Evolutionary conservation across 768 basidiomycete genomes (phyloP).

Genomic region (Megacollybia marginata): DNA sequence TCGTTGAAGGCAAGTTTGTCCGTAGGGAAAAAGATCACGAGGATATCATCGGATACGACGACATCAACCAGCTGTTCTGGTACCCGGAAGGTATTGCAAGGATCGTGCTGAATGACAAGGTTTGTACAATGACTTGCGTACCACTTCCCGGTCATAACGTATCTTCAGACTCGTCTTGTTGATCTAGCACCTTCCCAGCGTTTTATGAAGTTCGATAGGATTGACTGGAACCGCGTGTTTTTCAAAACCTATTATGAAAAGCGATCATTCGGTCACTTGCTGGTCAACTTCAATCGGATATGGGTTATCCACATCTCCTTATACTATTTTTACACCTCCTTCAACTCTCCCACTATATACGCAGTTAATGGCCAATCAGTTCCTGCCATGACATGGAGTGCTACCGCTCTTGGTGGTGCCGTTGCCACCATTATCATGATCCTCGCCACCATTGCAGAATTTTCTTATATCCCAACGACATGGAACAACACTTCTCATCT

Average conservation of each 20-base stretch:
- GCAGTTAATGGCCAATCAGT: slow-evolving; percentile 47
- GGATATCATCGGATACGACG: slow-evolving; percentile 95
- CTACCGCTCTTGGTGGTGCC: slow-evolving; percentile 89
- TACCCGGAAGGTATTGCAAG: slow-evolving; percentile 97
- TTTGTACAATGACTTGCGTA: slow-evolving; percentile 17
- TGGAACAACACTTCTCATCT: slow-evolving; percentile 99
- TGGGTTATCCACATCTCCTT: slow-evolving; percentile 96
- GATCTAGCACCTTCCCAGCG: slow-evolving; percentile 87
- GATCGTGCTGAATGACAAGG: slow-evolving; percentile 86
- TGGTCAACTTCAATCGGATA: slow-evolving; percentile 99
- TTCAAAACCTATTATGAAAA: slow-evolving; percentile 99
- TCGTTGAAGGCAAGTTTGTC: slow-evolving; percentile 91
- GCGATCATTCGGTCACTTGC: slow-evolving; percentile 90
- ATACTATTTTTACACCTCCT: slow-evolving; percentile 96
- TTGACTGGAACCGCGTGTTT: slow-evolving; percentile 95
- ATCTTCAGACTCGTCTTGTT: slow-evolving; percentile 71
- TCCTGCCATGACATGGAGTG: slow-evolving; percentile 86
- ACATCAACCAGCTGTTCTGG: slow-evolving; percentile 99
- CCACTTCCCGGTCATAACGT: not conserved
- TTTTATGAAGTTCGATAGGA: slow-evolving; percentile 94
- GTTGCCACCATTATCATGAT: slow-evolving; percentile 98
- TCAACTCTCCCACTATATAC: slow-evolving; percentile 87
- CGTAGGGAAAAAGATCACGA: slow-evolving; percentile 90
- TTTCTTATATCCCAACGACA: slow-evolving; percentile 95
- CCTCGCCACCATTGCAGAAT: slow-evolving; percentile 87